Percentiles rank a stretch among this genome's conserved stretches.
Evolutionary conservation across 108 stramenopile species (phyloP).

Genomic region (Nitzschia palea): DNA sequence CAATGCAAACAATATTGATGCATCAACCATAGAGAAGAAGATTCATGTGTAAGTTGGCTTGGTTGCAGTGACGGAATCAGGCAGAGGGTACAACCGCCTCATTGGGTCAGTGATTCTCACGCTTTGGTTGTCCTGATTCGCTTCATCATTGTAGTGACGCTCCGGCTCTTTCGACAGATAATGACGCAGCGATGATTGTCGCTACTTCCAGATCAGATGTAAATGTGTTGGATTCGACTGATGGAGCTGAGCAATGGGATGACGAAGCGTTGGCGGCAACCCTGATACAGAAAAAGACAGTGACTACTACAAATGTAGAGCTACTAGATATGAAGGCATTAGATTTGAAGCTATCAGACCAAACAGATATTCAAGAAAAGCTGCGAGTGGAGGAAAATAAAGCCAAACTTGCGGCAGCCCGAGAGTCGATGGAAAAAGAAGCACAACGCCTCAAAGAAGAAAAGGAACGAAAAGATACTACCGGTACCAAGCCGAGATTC

Average conservation of each 20-base stretch:
- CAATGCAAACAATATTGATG: slow-evolving; percentile 90
- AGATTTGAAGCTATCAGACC: slow-evolving; percentile 44
- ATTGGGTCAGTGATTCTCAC: background rate
- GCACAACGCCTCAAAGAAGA: slow-evolving; percentile 72
- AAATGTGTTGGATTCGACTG: background rate
- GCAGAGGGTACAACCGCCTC: no score
- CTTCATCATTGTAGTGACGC: slow-evolving; percentile 56
- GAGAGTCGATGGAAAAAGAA: slow-evolving; percentile 88
- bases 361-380: slow-evolving; percentile 81
- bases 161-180: slow-evolving; percentile 64
- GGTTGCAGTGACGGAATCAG: no score
- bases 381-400: slow-evolving; percentile 85
- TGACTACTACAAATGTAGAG: slow-evolving; percentile 48
- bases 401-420: slow-evolving; percentile 72
- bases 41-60: slow-evolving; percentile 59
- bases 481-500: slow-evolving; percentile 14
- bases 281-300: slow-evolving; percentile 26
- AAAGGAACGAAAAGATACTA: slow-evolving; percentile 61
- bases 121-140: slow-evolving; percentile 8
- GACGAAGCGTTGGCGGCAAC: slow-evolving; percentile 59
- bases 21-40: slow-evolving; percentile 52
- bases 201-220: slow-evolving; percentile 5
- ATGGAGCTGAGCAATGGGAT: slow-evolving; percentile 61
- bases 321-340: slow-evolving; percentile 79
- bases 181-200: slow-evolving; percentile 18